Evolutionary conservation across 2,329 filamentous ascomycete species (phyloP).

Genomic region (Aspergillus calidoustus): DNA sequence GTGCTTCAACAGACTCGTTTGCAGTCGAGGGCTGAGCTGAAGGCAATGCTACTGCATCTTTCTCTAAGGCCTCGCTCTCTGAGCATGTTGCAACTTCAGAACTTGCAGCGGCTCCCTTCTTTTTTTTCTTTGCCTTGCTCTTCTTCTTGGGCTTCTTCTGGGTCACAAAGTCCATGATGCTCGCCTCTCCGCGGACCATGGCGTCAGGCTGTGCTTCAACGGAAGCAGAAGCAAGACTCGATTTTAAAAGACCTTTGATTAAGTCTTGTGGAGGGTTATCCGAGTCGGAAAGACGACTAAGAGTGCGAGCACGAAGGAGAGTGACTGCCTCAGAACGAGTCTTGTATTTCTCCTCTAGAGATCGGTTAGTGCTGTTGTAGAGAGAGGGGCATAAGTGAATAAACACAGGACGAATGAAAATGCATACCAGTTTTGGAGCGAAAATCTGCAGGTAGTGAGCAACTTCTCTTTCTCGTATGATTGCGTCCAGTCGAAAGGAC

Average conservation of each 20-base stretch:
- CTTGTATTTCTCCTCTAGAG: slow-evolving; percentile 10
- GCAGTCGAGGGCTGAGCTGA: neutral
- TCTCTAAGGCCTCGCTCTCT: neutral
- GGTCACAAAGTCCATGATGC: slow-evolving; percentile 12
- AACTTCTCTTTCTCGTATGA: neutral
- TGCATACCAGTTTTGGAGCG: neutral
- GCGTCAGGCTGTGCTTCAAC: neutral
- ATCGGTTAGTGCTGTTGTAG: neutral
- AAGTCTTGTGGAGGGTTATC: neutral
- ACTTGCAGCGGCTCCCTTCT: neutral
- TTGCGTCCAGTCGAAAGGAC: neutral
- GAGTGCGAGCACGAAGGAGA: slow-evolving; percentile 22
- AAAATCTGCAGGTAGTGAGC: neutral
- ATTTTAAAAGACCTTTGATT: neutral
- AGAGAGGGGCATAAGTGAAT: neutral
- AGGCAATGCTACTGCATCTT: neutral
- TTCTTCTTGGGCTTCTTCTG: slow-evolving; percentile 15
- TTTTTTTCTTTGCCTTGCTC: slow-evolving; percentile 18
- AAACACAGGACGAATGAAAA: neutral
- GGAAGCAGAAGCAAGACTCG: neutral
- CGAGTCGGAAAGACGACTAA: slow-evolving; percentile 13
- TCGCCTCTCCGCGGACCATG: slow-evolving; percentile 8
- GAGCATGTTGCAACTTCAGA: neutral
- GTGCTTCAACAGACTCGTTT: neutral
- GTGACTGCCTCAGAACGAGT: slow-evolving; percentile 21